Conservation (phyloP, 192 early-diverging fungal species). For the Anaeromyces robustus region DNA sequence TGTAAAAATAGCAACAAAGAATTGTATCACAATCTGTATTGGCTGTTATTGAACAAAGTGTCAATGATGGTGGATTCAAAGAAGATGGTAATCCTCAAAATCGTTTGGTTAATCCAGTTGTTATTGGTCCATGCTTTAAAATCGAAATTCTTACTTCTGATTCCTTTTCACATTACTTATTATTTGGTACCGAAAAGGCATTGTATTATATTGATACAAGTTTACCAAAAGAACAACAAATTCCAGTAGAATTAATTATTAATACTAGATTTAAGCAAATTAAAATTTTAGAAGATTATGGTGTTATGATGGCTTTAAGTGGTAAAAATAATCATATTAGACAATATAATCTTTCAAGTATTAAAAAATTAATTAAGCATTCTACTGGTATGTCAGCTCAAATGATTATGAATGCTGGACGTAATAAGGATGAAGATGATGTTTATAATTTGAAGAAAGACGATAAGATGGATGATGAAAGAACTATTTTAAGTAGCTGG, state of each 20-base stretch:
- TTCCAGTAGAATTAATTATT: constrained; percentile 26
- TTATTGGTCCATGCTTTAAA: constrained; percentile 15
- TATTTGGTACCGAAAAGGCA: constrained; percentile 32
- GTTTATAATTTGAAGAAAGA: neutral
- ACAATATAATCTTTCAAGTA: constrained; percentile 33
- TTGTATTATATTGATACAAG: constrained; percentile 33
- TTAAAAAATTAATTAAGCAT: constrained; percentile 31
- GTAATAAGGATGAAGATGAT: neutral
- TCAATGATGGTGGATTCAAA: neutral
- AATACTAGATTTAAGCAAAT: constrained; percentile 41
- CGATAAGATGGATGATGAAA: neutral
- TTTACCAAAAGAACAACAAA: constrained; percentile 12
- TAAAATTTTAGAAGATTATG: constrained; percentile 32
- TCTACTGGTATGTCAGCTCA: constrained; percentile 14
- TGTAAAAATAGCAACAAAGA: neutral
- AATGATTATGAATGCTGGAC: constrained; percentile 13
- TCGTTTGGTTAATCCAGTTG: constrained; percentile 4
- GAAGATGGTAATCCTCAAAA: constrained; percentile 1
- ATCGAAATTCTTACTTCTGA: constrained; percentile 28
- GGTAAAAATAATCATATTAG: constrained; percentile 43
- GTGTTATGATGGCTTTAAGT: constrained; percentile 33
- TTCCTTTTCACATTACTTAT: constrained; percentile 24
- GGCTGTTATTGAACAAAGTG: neutral
- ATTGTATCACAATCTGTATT: neutral
- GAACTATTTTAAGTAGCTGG: neutral